Evolutionary conservation across 257 asterid genomes (phyloP).

Genomic region (Scutellaria barbata): DNA sequence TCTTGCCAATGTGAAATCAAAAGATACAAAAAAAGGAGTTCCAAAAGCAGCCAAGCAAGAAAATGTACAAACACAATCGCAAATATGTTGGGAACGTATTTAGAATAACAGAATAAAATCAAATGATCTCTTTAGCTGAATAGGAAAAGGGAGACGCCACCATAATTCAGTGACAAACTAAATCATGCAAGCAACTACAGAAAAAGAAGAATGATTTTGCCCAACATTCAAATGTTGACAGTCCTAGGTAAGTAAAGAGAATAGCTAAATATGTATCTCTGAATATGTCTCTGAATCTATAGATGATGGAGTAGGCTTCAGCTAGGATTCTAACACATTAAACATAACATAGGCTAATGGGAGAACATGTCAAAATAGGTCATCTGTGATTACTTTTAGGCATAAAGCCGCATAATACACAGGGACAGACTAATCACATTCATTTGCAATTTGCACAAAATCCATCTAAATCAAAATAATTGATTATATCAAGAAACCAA

Average conservation of each 20-base stretch:
- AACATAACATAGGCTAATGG: not conserved
- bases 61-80: constrained; percentile 23
- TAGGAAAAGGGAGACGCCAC: constrained; percentile 15
- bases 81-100: constrained; percentile 13
- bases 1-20: constrained; percentile 14
- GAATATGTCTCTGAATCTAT: not conserved
- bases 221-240: constrained; percentile 21
- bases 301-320: not conserved
- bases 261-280: not conserved
- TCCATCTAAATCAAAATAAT: constrained; percentile 22
- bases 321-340: constrained; percentile 24
- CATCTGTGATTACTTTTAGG: constrained; percentile 1
- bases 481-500: constrained; percentile 2
- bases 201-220: not conserved
- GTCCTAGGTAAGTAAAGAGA: constrained; percentile 20
- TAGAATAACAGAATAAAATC: not conserved
- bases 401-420: constrained; percentile 1
- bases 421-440: not conserved
- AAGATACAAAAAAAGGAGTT: constrained; percentile 13
- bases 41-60: constrained; percentile 23
- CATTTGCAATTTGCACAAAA: constrained; percentile 23
- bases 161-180: constrained; percentile 10
- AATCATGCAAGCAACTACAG: constrained; percentile 6
- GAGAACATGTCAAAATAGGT: not conserved
- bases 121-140: constrained; percentile 16